phyloP scores from a whole-genome alignment of 129 eudicot species.

The Artemisia annua region DNA sequence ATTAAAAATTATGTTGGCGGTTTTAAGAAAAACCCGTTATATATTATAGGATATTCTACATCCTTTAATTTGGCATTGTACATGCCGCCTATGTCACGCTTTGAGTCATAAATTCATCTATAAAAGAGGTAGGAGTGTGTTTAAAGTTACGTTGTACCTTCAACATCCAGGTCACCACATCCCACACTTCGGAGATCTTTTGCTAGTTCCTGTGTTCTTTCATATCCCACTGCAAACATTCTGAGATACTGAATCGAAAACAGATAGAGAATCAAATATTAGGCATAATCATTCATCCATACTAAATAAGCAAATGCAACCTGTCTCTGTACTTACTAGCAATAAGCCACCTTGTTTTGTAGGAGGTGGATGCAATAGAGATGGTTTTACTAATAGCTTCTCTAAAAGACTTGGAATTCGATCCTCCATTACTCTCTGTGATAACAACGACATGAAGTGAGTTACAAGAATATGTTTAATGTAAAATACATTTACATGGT shows the following conservation, averaged over 20 bases:
- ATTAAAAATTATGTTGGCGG: not conserved
- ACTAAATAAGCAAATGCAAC: constrained; percentile 6
- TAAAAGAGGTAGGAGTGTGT: constrained; percentile 10
- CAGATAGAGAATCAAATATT: constrained; percentile 1
- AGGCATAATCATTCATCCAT: not conserved
- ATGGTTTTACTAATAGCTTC: constrained; percentile 75
- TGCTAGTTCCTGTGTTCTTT: constrained; percentile 88
- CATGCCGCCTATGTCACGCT: not conserved
- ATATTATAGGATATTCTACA: too few species aligned
- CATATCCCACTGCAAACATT: constrained; percentile 82
- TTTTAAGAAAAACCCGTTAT: not conserved
- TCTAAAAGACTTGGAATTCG: constrained; percentile 83
- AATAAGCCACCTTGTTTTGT: constrained; percentile 80
- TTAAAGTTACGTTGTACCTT: constrained; percentile 48
- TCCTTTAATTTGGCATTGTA: too few species aligned
- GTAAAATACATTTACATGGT: not conserved
- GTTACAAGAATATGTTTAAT: not conserved
- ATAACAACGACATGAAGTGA: constrained; percentile 6
- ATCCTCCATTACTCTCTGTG: constrained; percentile 87
- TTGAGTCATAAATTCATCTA: constrained; percentile 16
- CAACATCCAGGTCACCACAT: constrained; percentile 96
- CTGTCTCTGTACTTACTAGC: constrained; percentile 55
- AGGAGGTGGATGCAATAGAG: constrained; percentile 73
- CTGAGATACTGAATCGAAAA: constrained; percentile 82
- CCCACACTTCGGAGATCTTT: constrained; percentile 78